phyloP scores from a whole-genome alignment of 257 asterid species.

The Voacanga thouarsii region DNA sequence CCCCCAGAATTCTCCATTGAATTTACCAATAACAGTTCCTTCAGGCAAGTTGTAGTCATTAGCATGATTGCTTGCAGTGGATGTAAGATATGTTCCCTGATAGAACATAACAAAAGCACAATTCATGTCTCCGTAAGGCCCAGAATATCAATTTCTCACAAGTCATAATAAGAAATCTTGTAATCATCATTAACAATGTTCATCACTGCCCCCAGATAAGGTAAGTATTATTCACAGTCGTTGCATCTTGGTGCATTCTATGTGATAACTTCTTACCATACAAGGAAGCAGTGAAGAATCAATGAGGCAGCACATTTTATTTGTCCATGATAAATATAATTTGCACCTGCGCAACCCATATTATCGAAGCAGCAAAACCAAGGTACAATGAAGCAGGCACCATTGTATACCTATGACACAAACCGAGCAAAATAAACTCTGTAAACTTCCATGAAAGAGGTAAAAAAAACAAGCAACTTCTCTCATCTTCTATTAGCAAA shows the following conservation, averaged over 20 bases:
- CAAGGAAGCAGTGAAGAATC: background rate
- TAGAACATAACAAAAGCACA: slow-evolving; percentile 3
- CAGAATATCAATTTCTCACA: background rate
- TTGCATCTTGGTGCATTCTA: background rate
- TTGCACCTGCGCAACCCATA: slow-evolving; percentile 94
- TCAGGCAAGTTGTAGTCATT: slow-evolving; percentile 52
- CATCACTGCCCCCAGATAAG: background rate
- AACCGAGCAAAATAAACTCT: background rate
- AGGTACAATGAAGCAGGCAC: slow-evolving; percentile 87
- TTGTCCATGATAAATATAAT: background rate
- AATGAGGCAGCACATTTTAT: background rate
- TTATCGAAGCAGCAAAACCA: slow-evolving; percentile 89
- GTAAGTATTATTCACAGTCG: background rate
- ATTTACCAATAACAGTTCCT: slow-evolving; percentile 72
- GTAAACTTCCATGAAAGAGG: background rate
- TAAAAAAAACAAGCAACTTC: background rate
- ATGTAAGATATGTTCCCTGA: slow-evolving; percentile 92
- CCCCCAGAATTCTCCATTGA: slow-evolving; percentile 86
- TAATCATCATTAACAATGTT: background rate
- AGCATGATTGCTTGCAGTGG: slow-evolving; percentile 75
- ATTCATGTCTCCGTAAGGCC: background rate
- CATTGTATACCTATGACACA: slow-evolving; percentile 76
- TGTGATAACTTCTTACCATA: background rate
- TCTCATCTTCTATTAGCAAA: background rate
- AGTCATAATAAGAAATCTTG: background rate